phyloP scores from a whole-genome alignment of 495 filamentous ascomycete species.

The Aspergillus sclerotiicarbonarius region DNA sequence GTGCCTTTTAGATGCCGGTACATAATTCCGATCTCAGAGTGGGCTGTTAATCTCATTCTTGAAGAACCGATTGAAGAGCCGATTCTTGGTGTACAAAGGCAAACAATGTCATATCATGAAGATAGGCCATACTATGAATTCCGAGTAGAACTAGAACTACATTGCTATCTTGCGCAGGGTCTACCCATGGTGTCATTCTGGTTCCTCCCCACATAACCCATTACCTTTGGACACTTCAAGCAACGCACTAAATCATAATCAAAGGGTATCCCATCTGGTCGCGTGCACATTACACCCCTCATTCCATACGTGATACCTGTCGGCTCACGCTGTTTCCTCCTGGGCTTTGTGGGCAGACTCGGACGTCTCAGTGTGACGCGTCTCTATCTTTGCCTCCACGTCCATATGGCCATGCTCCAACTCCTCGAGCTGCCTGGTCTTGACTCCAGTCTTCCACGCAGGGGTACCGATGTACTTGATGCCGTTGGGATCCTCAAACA shows the following conservation, averaged over 20 bases:
- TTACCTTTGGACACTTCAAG: not conserved
- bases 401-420: not conserved
- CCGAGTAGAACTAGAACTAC: too few species aligned
- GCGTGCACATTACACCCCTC: not conserved
- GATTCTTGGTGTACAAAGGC: too few species aligned
- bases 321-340: not conserved
- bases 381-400: not conserved
- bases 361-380: not conserved
- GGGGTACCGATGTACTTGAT: not conserved
- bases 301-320: not conserved
- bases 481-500: conserved; percentile 24
- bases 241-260: not conserved
- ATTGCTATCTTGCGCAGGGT: too few species aligned
- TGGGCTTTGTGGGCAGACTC: not conserved
- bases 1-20: too few species aligned
- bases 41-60: too few species aligned
- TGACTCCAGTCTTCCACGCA: not conserved
- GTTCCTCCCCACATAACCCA: not conserved
- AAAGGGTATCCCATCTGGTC: not conserved
- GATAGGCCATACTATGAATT: too few species aligned
- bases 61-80: too few species aligned
- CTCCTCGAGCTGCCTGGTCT: not conserved
- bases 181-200: too few species aligned
- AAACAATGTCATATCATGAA: too few species aligned
- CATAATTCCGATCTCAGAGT: too few species aligned